phyloP scores from a whole-genome alignment of 2,329 filamentous ascomycete genomes.

The Penicillium janthinellum region DNA sequence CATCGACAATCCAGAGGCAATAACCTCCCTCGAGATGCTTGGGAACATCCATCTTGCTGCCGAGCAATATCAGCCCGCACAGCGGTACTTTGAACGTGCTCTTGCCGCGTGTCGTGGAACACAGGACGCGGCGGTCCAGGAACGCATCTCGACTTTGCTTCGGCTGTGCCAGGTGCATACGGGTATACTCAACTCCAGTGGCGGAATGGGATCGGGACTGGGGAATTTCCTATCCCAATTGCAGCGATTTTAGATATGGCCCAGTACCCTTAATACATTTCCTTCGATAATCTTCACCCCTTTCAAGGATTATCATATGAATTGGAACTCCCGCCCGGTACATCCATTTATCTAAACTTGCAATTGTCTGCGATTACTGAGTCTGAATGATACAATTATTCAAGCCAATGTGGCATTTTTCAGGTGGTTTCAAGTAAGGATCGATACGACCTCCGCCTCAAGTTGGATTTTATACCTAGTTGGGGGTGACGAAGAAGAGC shows the following conservation, averaged over 20 bases:
- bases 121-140: constrained; percentile 5
- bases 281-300: no score
- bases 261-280: no score
- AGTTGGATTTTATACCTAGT: no score
- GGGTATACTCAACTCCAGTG: constrained; percentile 14
- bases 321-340: no score
- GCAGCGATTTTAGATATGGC: constrained; percentile 10
- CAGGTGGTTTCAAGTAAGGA: no score
- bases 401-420: no score
- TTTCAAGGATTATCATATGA: no score
- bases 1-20: constrained; percentile 25
- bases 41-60: constrained; percentile 27
- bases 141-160: constrained; percentile 22
- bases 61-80: constrained; percentile 28
- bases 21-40: constrained; percentile 25
- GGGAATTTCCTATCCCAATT: constrained; percentile 26
- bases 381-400: no score
- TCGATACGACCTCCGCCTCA: no score
- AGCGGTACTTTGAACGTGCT: constrained; percentile 31
- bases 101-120: constrained; percentile 18
- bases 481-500: no score
- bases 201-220: constrained; percentile 15
- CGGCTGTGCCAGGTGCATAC: constrained; percentile 31
- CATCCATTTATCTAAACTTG: no score
- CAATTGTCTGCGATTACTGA: no score